Conservation (phyloP, 2,329 filamentous ascomycete species). For the Aureobasidium sp. region DNA sequence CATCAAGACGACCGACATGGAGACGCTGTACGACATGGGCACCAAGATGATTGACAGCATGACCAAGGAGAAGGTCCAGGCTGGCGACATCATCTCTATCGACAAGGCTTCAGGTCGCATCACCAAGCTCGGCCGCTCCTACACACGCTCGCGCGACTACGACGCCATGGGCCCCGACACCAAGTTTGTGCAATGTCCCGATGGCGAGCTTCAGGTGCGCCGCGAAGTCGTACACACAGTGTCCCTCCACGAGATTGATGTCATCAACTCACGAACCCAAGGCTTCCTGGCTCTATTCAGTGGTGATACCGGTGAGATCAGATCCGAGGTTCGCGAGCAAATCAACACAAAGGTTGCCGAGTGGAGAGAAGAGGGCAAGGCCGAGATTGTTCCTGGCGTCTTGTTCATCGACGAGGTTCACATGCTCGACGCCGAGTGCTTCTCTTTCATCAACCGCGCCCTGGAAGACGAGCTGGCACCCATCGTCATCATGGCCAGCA, state of each 20-base stretch:
- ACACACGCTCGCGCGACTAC: constrained; percentile 92
- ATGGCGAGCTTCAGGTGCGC: constrained; percentile 93
- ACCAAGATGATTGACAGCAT: constrained; percentile 99
- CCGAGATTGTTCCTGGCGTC: constrained; percentile 93
- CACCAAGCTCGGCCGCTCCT: constrained; percentile 91
- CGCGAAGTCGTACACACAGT: constrained; percentile 97
- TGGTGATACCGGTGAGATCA: constrained; percentile 94
- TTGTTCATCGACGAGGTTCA: constrained; percentile 98
- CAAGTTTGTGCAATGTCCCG: constrained; percentile 95
- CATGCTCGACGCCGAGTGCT: constrained; percentile 99
- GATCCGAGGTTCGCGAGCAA: constrained; percentile 94
- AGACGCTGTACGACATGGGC: constrained; percentile 98
- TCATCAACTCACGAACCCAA: constrained; percentile 98
- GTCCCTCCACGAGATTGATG: constrained; percentile 94
- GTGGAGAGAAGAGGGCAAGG: constrained; percentile 99
- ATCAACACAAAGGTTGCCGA: constrained; percentile 99
- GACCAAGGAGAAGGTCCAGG: constrained; percentile 99
- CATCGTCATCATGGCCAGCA: constrained; percentile 99
- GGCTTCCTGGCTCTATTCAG: constrained; percentile 96
- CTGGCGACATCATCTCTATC: constrained; percentile 95
- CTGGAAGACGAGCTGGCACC: constrained; percentile 91
- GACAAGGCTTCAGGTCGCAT: constrained; percentile 98
- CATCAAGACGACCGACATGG: constrained; percentile 99
- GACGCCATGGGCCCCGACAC: constrained; percentile 98
- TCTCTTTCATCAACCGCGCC: constrained; percentile 96